Base-by-base conservation (phyloP, 441 rosid species). In the Biscutella laevigata region DNA sequence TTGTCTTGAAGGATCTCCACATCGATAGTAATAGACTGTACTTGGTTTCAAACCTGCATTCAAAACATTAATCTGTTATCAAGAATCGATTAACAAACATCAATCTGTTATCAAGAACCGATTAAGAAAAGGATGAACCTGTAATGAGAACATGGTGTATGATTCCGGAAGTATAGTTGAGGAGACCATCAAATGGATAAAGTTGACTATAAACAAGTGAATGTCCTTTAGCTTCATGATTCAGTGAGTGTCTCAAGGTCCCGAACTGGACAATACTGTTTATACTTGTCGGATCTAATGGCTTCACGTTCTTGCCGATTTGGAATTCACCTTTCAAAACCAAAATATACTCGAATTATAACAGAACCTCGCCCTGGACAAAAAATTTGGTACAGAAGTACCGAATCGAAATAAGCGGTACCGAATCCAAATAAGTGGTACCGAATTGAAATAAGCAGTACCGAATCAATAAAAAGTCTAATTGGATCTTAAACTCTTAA, bases 91-190 rank as follows among this genome's bases (percentile, higher is more conserved):
- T n/a, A n/a, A n/a, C n/a, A n/a, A n/a, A n/a, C n/a, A n/a, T n/a
- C n/a, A n/a, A n/a, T n/a, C n/a, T n/a, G n/a, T n/a, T n/a, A n/a
- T 5, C n/a, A 52, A 36, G 15, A 25, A 48, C 38, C 10, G 11
- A n/a, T n/a, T n/a, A 30, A 20, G 32, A 0, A 15, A 10, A 12
- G 19, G 38, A 62, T 1, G 7, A 63, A 81, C 95, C 88, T 54
- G 76, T 72, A 34, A 86, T 72, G 47, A 83, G 83, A 67, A 78
- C 95, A 28, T 86, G 95, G 66, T 86, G 92, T 21, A 83, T 81
- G 67, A 81, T 81, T 45, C 92, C 92, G 48, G 95, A 86, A 42
- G 89, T 86, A n/a, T 86, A 86, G 49, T 86, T 86, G 33, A 73
- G 75, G 28, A 86, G 89, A 65, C 87, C 92, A n/a, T 86, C 73